These are phyloP conservation scores for Hansenula sp. DNA, from an alignment of 1,139 yeast species.

Conservation along the genomic window DNA sequence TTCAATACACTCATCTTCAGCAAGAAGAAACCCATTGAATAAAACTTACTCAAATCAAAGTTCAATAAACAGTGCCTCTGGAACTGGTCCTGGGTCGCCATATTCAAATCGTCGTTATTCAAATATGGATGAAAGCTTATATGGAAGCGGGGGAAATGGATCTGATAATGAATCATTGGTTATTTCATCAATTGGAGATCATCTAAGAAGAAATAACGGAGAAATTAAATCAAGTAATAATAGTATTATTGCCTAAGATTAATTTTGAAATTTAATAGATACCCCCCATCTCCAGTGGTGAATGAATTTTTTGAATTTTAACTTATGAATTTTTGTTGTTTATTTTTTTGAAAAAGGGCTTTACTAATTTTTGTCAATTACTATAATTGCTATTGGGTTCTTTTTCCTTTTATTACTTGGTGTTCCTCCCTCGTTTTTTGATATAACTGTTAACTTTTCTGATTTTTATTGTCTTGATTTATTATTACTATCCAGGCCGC, in stretches of 20 bases:
- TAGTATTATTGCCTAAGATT: slow-evolving; percentile 8
- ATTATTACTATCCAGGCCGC: too few relatives aligned
- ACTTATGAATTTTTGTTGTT: too few relatives aligned
- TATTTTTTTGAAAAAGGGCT: too few relatives aligned
- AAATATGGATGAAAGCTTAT: slow-evolving; percentile 11
- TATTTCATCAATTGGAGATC: slow-evolving; percentile 35
- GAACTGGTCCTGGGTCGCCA: slow-evolving; percentile 6
- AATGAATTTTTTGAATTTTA: not conserved
- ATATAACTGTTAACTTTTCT: too few relatives aligned
- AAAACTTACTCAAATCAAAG: not conserved
- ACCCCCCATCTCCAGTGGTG: too few relatives aligned
- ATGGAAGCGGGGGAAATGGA: slow-evolving; percentile 11
- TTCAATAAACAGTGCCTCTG: slow-evolving; percentile 5
- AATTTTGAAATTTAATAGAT: not conserved
- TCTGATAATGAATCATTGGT: slow-evolving; percentile 24
- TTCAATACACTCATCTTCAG: not conserved
- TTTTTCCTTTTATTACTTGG: too few relatives aligned
- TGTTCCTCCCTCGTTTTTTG: too few relatives aligned
- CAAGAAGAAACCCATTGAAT: not conserved
- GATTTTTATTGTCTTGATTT: too few relatives aligned
- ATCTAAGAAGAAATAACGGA: slow-evolving; percentile 34
- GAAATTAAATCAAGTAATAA: slow-evolving; percentile 27
- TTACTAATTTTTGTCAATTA: too few relatives aligned
- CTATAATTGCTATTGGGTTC: too few relatives aligned
- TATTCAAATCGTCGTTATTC: slow-evolving; percentile 9